Evolutionary conservation across 495 filamentous ascomycete species (phyloP), one percentile per base, ranked within the genome.

Genomic region (Aspergillus panamensis): DNA sequence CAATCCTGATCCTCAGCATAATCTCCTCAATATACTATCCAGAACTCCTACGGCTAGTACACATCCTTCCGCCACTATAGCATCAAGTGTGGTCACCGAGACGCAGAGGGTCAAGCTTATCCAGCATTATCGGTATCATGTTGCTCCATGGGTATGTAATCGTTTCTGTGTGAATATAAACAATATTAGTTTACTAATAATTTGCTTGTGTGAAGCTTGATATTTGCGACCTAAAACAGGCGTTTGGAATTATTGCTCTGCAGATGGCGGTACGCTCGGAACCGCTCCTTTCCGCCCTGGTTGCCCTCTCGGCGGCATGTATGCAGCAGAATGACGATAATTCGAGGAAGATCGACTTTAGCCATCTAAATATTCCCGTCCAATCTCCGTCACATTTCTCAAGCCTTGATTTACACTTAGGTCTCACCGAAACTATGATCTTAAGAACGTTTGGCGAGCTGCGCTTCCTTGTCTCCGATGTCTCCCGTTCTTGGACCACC

Each of bases 81-180:
- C 16, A 16, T 13, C 30, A 25, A 25, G 5, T 25, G 50, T 48
- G 12, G 12, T 62, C 3, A 55, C 66, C 16, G 49, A 66, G 3
- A 62, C 56, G 0, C 55, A 63, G 20, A 65, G 48, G 17, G 59
- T 71, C 14, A 62, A 67, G n/a, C 61, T 71, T 17, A 52, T 74
- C 25, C 68, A 69, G 8, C 62, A 72, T 44, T 74, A 71, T 62
- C 68, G 68, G 13, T 74, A 74, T 54, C 53, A 69, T 31, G 62
- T 74, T 39, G 72, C 72, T 3, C 59, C 68, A 17, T 74, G 72
- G 72, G 72, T 74, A 59, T 48, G 69, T 35, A 13, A 19, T 8
- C 21, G 1, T 50, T 0, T 40, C n/a, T 10, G 0, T 20, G 1
- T 3, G 16, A 19, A 8, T 4, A n/a, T n/a, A 37, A 16, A 19